Evolutionary conservation across 805 yeast genomes (phyloP).

Genomic region (Isabelozyma rhagii): DNA sequence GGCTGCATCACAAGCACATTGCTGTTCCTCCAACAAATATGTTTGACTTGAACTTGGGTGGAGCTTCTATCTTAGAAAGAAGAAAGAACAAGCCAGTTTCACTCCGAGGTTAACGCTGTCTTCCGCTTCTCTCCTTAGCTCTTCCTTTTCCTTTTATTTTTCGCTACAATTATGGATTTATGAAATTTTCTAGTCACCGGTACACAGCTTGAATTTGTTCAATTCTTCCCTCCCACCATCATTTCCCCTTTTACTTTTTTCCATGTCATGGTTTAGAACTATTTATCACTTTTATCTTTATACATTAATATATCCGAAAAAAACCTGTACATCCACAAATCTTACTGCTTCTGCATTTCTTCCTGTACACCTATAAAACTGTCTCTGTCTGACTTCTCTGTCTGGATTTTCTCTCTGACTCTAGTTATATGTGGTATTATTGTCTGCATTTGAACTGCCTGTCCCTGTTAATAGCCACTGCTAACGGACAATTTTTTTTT

Average conservation of each 20-base stretch:
- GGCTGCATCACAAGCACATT: conserved; percentile 8
- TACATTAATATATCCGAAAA: background rate
- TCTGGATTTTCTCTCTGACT: too few relatives aligned
- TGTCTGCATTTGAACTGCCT: too few relatives aligned
- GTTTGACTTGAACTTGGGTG: conserved; percentile 47
- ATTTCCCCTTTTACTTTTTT: background rate
- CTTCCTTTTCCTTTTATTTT: background rate
- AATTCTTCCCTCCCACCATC: background rate
- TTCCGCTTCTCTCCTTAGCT: background rate
- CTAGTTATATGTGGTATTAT: too few relatives aligned
- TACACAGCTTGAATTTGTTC: too few relatives aligned
- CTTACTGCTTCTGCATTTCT: background rate
- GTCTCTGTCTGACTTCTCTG: too few relatives aligned
- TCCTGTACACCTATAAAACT: background rate
- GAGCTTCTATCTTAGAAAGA: conserved; percentile 54
- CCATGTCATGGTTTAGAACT: background rate
- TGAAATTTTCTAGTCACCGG: background rate
- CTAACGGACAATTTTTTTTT: too few relatives aligned
- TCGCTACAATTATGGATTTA: background rate
- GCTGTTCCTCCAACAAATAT: conserved; percentile 11
- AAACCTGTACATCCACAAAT: background rate
- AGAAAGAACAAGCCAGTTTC: conserved; percentile 20
- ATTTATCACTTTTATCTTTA: too few relatives aligned
- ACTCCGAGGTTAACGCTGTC: conserved; percentile 1
- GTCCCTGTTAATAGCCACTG: too few relatives aligned